These are phyloP conservation scores for Teratosphaeria destructans DNA, from an alignment of 2,329 filamentous ascomycete genomes.

Conservation along the genomic window DNA sequence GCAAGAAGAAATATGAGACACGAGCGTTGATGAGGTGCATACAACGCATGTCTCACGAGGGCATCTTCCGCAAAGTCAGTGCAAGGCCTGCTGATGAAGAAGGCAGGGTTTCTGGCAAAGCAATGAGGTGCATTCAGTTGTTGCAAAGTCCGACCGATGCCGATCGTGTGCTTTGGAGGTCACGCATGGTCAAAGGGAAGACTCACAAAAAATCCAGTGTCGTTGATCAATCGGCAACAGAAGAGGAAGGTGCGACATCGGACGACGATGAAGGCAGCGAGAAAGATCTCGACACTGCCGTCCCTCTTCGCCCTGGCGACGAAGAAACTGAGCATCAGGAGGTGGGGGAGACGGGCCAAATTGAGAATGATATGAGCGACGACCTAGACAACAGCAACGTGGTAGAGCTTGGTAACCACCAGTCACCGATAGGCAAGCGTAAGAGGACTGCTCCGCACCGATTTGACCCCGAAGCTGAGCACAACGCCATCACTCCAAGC, in stretches of 20 bases:
- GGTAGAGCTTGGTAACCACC: neutral
- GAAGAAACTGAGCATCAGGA: neutral
- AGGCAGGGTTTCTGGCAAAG: neutral
- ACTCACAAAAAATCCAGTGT: neutral
- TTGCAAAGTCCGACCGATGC: conserved; percentile 27
- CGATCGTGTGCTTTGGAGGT: conserved; percentile 17
- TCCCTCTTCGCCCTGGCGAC: neutral
- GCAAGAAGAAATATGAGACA: conserved; percentile 27
- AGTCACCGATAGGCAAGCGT: neutral
- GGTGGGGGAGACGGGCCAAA: neutral
- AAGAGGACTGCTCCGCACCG: neutral
- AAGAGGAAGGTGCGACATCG: conserved; percentile 3
- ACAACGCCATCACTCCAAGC: neutral
- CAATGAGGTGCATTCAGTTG: conserved; percentile 25
- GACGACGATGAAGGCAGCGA: neutral
- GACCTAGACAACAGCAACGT: neutral
- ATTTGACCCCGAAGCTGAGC: neutral
- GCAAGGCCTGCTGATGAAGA: conserved; percentile 10
- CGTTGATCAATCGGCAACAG: neutral
- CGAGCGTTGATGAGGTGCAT: conserved; percentile 30
- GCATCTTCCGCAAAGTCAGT: conserved; percentile 28
- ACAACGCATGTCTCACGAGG: conserved; percentile 29
- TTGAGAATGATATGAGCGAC: neutral
- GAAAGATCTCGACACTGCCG: neutral
- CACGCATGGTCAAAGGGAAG: conserved; percentile 1